Percentiles rank a stretch among this genome's conserved stretches.
Conservation (phyloP, 2,329 filamentous ascomycete species). For the Alternaria longipes region DNA sequence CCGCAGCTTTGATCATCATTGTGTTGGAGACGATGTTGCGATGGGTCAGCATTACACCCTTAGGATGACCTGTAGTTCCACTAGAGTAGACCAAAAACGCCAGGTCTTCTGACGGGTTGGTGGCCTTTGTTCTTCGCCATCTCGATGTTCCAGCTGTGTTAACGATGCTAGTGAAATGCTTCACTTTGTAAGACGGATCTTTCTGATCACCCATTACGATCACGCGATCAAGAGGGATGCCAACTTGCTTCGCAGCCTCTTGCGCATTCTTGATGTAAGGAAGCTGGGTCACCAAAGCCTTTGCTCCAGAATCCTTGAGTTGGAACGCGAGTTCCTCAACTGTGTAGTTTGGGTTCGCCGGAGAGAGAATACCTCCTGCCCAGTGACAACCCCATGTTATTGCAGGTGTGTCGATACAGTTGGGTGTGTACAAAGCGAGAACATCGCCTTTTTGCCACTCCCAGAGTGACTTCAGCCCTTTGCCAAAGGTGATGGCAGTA, state of each 20-base stretch:
- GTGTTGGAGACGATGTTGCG: constrained; percentile 80
- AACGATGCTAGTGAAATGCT: constrained; percentile 77
- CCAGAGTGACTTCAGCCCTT: constrained; percentile 77
- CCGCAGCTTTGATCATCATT: constrained; percentile 53
- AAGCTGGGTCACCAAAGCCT: constrained; percentile 77
- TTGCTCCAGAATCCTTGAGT: constrained; percentile 79
- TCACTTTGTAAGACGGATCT: constrained; percentile 67
- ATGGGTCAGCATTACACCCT: constrained; percentile 89
- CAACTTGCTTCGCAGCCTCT: constrained; percentile 73
- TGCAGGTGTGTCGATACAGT: constrained; percentile 79
- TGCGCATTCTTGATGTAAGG: constrained; percentile 70
- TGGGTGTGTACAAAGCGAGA: constrained; percentile 82
- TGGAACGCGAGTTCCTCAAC: constrained; percentile 85
- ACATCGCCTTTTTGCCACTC: constrained; percentile 86
- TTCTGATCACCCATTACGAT: constrained; percentile 76
- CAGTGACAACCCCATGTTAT: constrained; percentile 82
- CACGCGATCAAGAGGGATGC: constrained; percentile 75
- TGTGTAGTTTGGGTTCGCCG: constrained; percentile 89
- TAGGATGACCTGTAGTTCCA: constrained; percentile 89
- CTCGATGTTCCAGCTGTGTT: constrained; percentile 68
- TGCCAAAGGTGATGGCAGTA: constrained; percentile 77
- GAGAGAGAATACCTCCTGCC: constrained; percentile 83
- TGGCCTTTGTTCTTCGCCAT: constrained; percentile 65
- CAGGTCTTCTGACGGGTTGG: constrained; percentile 75
- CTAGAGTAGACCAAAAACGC: constrained; percentile 89